Conservation (phyloP, 352 stramenopile species). For the Phytophthora boehmeriae region DNA sequence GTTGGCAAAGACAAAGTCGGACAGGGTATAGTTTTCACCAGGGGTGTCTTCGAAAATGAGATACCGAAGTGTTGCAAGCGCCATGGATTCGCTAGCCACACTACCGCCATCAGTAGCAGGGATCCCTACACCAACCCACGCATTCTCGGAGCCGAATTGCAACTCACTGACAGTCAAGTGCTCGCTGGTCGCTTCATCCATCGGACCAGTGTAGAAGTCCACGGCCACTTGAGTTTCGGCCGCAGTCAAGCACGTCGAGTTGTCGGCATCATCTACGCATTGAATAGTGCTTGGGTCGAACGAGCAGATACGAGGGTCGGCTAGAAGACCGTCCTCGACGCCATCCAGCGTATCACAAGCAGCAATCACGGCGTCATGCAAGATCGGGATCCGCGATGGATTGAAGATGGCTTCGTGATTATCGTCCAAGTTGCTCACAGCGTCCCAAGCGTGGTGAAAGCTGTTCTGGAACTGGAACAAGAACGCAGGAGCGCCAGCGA, state of each 20-base stretch:
- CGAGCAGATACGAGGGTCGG: slow-evolving; percentile 25
- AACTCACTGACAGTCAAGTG: slow-evolving; percentile 43
- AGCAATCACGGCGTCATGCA: slow-evolving; percentile 31
- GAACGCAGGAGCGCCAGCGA: slow-evolving; percentile 38
- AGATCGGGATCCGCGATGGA: slow-evolving; percentile 22
- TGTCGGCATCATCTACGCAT: slow-evolving; percentile 15
- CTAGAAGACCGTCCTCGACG: slow-evolving; percentile 25
- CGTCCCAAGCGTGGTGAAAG: slow-evolving; percentile 38
- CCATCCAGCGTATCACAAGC: slow-evolving; percentile 34
- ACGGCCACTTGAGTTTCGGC: slow-evolving; percentile 18
- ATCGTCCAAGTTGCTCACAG: slow-evolving; percentile 27
- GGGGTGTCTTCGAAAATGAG: slow-evolving; percentile 31
- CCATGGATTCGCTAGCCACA: slow-evolving; percentile 30
- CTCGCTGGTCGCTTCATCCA: slow-evolving; percentile 24
- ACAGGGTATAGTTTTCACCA: slow-evolving; percentile 33
- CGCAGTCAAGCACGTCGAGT: slow-evolving; percentile 17
- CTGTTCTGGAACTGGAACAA: slow-evolving; percentile 43
- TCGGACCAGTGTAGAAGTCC: slow-evolving; percentile 40
- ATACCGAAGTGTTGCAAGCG: slow-evolving; percentile 37
- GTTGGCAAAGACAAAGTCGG: slow-evolving; percentile 39
- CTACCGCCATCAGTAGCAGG: slow-evolving; percentile 18
- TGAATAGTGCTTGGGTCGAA: slow-evolving; percentile 18
- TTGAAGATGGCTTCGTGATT: slow-evolving; percentile 30
- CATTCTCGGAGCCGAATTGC: slow-evolving; percentile 38
- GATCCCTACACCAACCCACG: slow-evolving; percentile 38